A percentile compares a stretch with the other conserved stretches of the same genome.
phyloP scores from a whole-genome alignment of 139 green algal species.

The Coelastrella sp. region DNA sequence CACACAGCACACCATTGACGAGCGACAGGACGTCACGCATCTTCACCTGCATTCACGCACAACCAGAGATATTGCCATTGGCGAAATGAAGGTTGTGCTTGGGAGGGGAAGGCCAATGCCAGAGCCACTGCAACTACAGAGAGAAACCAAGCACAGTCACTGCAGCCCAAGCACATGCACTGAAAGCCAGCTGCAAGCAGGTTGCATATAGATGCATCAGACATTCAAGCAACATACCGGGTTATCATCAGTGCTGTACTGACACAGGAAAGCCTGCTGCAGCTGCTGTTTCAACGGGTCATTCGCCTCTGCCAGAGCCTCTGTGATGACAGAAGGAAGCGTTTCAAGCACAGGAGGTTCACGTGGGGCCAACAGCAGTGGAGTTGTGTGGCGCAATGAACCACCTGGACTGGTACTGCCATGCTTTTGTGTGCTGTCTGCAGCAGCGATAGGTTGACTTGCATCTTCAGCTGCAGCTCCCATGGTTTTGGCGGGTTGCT shows the following conservation, averaged over 20 bases:
- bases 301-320: conserved; percentile 11
- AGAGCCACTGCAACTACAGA: too few relatives aligned
- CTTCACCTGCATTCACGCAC: conserved; percentile 23
- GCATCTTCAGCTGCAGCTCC: conserved; percentile 5
- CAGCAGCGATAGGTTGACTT: too few relatives aligned
- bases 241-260: conserved; percentile 63
- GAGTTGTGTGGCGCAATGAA: conserved; percentile 14
- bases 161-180: too few relatives aligned
- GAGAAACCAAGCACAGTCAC: too few relatives aligned
- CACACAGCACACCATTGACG: conserved; percentile 23
- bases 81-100: too few relatives aligned
- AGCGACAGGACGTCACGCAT: conserved; percentile 35
- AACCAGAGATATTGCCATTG: not conserved
- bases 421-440: too few relatives aligned
- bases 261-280: conserved; percentile 56
- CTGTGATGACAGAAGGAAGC: not conserved
- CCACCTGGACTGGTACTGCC: conserved; percentile 7
- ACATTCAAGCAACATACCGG: conserved; percentile 28
- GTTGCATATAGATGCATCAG: not conserved
- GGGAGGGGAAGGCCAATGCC: too few relatives aligned
- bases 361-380: conserved; percentile 25
- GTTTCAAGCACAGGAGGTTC: not conserved
- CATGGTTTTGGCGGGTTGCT: not conserved
- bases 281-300: conserved; percentile 54
- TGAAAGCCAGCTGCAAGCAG: too few relatives aligned